These are phyloP conservation scores for Aurantiochytrium sp. DNA, from an alignment of 108 stramenopile species.

Conservation along the genomic window DNA sequence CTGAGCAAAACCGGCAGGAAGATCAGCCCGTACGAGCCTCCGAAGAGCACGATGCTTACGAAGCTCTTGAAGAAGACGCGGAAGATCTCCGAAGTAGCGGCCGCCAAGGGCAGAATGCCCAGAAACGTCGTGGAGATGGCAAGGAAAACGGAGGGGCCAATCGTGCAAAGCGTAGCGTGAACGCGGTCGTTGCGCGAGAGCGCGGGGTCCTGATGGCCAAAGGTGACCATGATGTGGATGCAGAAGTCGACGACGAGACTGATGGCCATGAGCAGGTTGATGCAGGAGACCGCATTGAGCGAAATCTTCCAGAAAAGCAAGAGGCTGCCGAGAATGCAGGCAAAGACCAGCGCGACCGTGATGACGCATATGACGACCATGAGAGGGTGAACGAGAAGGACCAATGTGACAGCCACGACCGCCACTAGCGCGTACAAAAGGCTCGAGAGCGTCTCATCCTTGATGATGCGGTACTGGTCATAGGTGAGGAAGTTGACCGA, in stretches of 20 bases:
- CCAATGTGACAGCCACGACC: neutral
- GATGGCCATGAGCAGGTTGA: slow-evolving; percentile 26
- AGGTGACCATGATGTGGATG: neutral
- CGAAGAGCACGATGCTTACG: neutral
- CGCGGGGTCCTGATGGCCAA: neutral
- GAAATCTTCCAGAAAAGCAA: neutral
- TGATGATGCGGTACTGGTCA: slow-evolving; percentile 5
- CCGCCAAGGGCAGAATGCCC: neutral
- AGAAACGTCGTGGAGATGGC: slow-evolving; percentile 9
- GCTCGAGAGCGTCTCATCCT: neutral
- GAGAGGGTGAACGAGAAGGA: neutral
- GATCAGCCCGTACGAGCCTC: neutral
- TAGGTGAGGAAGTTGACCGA: neutral
- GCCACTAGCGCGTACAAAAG: neutral
- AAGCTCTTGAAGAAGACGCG: slow-evolving; percentile 19
- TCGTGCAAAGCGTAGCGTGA: neutral
- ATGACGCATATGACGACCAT: neutral
- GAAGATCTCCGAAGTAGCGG: neutral
- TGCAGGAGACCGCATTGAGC: neutral
- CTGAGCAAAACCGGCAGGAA: neutral
- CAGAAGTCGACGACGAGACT: slow-evolving; percentile 13
- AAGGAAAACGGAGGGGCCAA: neutral
- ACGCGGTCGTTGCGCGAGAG: neutral
- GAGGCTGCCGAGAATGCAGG: neutral
- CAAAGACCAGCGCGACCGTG: neutral